Conservation (phyloP, 306 rosid genomes). For the Ormosia semicastrata region DNA sequence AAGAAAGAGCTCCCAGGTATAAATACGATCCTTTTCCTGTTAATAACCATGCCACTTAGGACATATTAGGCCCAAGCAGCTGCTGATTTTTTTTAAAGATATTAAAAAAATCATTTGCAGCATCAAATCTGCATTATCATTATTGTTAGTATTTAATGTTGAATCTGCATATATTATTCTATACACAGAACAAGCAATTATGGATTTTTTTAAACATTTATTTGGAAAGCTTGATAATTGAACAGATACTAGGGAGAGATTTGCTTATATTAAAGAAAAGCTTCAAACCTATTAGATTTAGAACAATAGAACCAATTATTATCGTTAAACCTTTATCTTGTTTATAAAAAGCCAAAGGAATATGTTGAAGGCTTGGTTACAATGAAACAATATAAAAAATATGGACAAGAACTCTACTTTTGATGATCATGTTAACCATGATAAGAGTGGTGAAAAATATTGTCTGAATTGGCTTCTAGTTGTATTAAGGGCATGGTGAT, state of each 20-base stretch:
- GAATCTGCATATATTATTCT: not conserved
- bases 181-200: not conserved
- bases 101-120: too few relatives aligned
- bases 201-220: not conserved
- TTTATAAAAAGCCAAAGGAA: not conserved
- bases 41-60: too few relatives aligned
- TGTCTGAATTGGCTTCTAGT: not conserved
- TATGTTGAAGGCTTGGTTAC: not conserved
- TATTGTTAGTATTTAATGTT: too few relatives aligned
- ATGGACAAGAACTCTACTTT: not conserved
- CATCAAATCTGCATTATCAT: too few relatives aligned
- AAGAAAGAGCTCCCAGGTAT: too few relatives aligned
- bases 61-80: too few relatives aligned
- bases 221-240: not conserved
- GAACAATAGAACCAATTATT: not conserved
- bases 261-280: not conserved
- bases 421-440: constrained; percentile 2
- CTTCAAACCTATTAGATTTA: not conserved
- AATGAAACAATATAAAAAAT: not conserved
- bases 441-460: not conserved
- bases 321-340: not conserved
- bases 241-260: not conserved
- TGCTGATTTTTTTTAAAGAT: too few relatives aligned
- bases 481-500: not conserved
- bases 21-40: too few relatives aligned